phyloP scores from a whole-genome alignment of 495 filamentous ascomycete genomes.

The Tuber umbilicatum region DNA sequence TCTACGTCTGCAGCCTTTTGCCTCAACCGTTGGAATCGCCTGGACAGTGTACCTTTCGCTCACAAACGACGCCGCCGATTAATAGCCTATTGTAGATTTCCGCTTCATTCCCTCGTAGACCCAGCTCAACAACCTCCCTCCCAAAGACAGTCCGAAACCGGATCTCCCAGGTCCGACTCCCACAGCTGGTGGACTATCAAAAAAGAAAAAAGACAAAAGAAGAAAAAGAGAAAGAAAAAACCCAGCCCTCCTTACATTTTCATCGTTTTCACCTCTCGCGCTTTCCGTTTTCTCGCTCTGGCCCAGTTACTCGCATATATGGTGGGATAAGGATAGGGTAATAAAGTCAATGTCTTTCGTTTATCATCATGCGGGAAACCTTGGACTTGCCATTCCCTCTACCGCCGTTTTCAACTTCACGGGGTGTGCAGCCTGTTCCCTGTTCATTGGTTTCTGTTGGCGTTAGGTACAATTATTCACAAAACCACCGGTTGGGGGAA shows the following conservation, averaged over 20 bases:
- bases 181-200: neutral
- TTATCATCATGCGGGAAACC: neutral
- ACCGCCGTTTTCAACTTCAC: neutral
- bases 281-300: neutral
- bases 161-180: neutral
- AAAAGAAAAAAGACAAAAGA: neutral
- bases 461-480: neutral
- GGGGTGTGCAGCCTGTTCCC: neutral
- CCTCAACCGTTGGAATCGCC: slow-evolving; percentile 90
- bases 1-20: slow-evolving; percentile 65
- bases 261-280: neutral
- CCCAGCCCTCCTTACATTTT: neutral
- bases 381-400: neutral
- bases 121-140: neutral
- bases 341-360: neutral
- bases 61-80: slow-evolving; percentile 78
- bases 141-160: neutral
- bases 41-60: slow-evolving; percentile 99
- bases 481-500: neutral
- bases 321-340: neutral
- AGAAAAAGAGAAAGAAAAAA: neutral
- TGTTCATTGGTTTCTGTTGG: neutral
- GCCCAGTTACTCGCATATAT: neutral
- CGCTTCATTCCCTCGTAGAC: neutral
- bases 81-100: neutral